These are phyloP conservation scores for Coemansia biformis DNA, from an alignment of 192 early-diverging fungal genomes.

Conservation along the genomic window DNA sequence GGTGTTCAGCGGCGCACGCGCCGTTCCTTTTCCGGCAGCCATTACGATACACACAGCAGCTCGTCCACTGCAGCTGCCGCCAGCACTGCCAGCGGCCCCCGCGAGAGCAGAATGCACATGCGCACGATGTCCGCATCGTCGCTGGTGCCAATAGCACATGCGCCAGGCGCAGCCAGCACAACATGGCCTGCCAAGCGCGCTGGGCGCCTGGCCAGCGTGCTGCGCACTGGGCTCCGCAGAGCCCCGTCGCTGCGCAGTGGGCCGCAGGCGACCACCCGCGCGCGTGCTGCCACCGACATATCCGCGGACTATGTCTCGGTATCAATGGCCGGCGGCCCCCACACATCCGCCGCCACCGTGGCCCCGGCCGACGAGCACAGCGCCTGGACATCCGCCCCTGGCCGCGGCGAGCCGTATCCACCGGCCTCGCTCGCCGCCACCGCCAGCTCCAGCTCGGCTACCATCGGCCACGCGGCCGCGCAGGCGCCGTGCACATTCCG, in stretches of 20 bases:
- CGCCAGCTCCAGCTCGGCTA: no score
- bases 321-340: neutral
- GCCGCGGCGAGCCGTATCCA: no score
- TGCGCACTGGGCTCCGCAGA: constrained; percentile 14
- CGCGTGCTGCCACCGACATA: constrained; percentile 20
- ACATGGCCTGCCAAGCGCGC: constrained; percentile 5
- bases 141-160: neutral
- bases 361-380: no score
- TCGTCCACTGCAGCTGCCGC: neutral
- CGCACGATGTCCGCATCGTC: constrained; percentile 31
- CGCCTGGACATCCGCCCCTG: no score
- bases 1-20: no score
- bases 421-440: no score
- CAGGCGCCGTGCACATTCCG: constrained; percentile 16
- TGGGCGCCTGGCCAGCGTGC: constrained; percentile 17
- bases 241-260: neutral
- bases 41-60: no score
- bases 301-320: constrained; percentile 15
- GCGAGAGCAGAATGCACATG: constrained; percentile 15
- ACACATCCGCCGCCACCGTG: no score
- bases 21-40: constrained; percentile 30
- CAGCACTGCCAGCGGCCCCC: neutral
- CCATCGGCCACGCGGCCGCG: neutral
- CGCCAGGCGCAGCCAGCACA: neutral
- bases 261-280: constrained; percentile 6